Conservation (phyloP, 2,329 filamentous ascomycete species). For the Verticillium zaregamsianum region DNA sequence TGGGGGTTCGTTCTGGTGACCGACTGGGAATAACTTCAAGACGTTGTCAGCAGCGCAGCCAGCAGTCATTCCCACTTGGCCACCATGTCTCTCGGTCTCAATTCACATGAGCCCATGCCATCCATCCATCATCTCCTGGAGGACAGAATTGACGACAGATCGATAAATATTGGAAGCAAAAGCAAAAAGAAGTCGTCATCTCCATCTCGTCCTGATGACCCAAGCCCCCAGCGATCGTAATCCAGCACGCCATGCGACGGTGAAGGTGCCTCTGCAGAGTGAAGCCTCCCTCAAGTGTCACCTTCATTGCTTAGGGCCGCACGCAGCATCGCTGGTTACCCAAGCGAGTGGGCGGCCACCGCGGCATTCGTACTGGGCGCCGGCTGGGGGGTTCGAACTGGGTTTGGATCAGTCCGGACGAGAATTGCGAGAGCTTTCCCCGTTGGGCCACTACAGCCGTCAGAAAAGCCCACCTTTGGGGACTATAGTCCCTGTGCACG, state of each 20-base stretch:
- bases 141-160: slow-evolving; percentile 13
- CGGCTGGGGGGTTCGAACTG: slow-evolving; percentile 50
- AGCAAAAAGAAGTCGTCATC: slow-evolving; percentile 41
- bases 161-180: slow-evolving; percentile 19
- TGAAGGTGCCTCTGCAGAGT: slow-evolving; percentile 70
- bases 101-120: no score
- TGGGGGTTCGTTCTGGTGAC: slow-evolving; percentile 5
- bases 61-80: no score
- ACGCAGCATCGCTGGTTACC: slow-evolving; percentile 63
- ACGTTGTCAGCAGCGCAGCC: neutral
- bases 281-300: slow-evolving; percentile 66
- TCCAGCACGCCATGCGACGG: slow-evolving; percentile 68
- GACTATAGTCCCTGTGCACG: neutral
- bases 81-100: no score
- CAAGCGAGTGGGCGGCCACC: slow-evolving; percentile 62
- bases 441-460: slow-evolving; percentile 61
- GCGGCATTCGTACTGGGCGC: slow-evolving; percentile 66
- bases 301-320: slow-evolving; percentile 65
- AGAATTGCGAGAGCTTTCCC: slow-evolving; percentile 54
- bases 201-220: slow-evolving; percentile 51
- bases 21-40: no score
- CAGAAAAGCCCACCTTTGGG: neutral
- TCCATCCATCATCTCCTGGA: no score
- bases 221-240: slow-evolving; percentile 60
- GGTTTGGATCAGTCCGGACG: slow-evolving; percentile 45